Percentiles rank a stretch among this genome's conserved stretches.
Evolutionary conservation across 768 basidiomycete genomes (phyloP).

Genomic region (Podaxis sp.): DNA sequence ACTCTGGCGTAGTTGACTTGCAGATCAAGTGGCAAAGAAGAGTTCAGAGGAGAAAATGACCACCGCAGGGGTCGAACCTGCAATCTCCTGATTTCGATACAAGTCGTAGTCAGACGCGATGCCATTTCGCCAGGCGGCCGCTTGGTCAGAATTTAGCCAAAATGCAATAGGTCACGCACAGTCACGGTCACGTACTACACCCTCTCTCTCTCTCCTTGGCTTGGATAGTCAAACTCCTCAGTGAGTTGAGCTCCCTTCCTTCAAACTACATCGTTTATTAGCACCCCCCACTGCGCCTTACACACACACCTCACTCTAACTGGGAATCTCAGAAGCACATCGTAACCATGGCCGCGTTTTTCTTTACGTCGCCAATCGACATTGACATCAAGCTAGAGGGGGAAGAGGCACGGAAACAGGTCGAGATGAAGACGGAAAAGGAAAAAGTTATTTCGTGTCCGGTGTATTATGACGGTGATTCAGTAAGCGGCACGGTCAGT

Average conservation of each 20-base stretch:
- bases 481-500: conserved; percentile 77
- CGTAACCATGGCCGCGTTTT: conserved; percentile 73
- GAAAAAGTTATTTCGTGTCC: conserved; percentile 83
- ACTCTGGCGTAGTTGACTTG: background rate
- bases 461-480: conserved; percentile 94
- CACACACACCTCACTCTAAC: background rate
- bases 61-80: conserved; percentile 91
- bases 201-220: too few relatives aligned
- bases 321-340: background rate
- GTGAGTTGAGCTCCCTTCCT: background rate
- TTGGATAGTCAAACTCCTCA: background rate
- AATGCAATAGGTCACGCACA: too few relatives aligned
- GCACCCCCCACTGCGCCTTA: background rate
- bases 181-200: too few relatives aligned
- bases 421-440: conserved; percentile 88
- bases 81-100: conserved; percentile 71
- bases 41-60: conserved; percentile 37
- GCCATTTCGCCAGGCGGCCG: conserved; percentile 90
- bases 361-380: conserved; percentile 89
- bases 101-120: conserved; percentile 87
- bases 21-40: background rate
- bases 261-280: background rate
- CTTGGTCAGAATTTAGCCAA: background rate
- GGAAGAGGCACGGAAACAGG: conserved; percentile 83
- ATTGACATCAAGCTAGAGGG: conserved; percentile 85